Base-by-base conservation (phyloP, 768 basidiomycete genomes). In the Xanthoconium stramineum region DNA sequence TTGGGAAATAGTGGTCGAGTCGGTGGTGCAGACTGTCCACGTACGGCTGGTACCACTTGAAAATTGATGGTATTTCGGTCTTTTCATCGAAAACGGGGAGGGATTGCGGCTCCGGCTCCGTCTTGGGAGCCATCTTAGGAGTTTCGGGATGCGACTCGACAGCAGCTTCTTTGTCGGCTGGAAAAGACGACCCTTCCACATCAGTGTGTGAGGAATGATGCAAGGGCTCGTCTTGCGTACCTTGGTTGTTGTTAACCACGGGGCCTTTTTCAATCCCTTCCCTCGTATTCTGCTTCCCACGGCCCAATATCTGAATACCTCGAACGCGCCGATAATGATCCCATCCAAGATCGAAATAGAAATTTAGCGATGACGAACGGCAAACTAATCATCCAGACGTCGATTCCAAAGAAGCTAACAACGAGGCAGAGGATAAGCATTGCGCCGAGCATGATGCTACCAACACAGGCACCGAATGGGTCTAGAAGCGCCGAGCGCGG, bases 381-480 rank as follows among this genome's bases (percentile, higher is more conserved):
- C 12, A 92, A 78, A 5, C 83, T 89, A 46, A 96, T 88, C 72
- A 80, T 83, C 89, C 90, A 94, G 3, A 91, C 89, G 50, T 91
- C 87, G 17, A 91, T 76, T 45, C 83, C 79, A 60, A 89, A 77
- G 68, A 87, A 91, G 66, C 86, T 89, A 57, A 88, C 83, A 6
- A 85, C 83, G 50, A 96, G 83, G 20, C 91, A 81, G 11, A 89
- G 78, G n/a, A 81, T 71, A 15, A 98, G 80, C 36, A 89, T 88
- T 13, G 76, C 69, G 1, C 79, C 75, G 13, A 97, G 79, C 44
- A 95, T 71, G 24, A 80, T 63, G 48, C 84, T 79, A 20, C 93
- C 93, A 48, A 94, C 83, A 40, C 81, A 72, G 2, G 92, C 95
- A 15, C 93, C 84, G 39, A 78, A 56, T 0, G 83, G 84, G 73